These are phyloP conservation scores for Aspergillus fischeri DNA, from an alignment of 2,329 filamentous ascomycete genomes.

Conservation along the genomic window DNA sequence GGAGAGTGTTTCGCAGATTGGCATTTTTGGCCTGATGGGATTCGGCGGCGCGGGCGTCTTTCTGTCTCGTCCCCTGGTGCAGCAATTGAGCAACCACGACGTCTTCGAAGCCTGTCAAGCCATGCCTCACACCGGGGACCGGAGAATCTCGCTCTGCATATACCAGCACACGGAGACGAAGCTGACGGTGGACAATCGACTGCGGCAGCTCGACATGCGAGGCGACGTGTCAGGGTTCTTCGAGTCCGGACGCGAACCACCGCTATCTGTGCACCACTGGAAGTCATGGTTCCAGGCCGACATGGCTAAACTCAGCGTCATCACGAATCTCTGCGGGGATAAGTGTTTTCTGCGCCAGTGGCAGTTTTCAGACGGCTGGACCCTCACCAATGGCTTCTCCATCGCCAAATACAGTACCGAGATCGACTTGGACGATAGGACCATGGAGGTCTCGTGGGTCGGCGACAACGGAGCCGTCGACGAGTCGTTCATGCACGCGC, in stretches of 20 bases:
- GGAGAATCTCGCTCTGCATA: conserved; percentile 55
- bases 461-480: conserved; percentile 40
- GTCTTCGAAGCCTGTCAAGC: conserved; percentile 49
- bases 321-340: conserved; percentile 53
- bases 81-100: conserved; percentile 40
- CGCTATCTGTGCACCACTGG: conserved; percentile 60
- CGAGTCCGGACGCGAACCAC: conserved; percentile 50
- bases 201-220: conserved; percentile 56
- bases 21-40: conserved; percentile 55
- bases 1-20: conserved; percentile 52
- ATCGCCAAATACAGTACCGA: conserved; percentile 48
- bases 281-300: conserved; percentile 54
- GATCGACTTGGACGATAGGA: conserved; percentile 43
- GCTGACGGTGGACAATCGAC: conserved; percentile 52
- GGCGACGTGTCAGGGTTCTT: conserved; percentile 58
- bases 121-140: conserved; percentile 49
- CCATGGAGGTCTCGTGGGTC: conserved; percentile 53
- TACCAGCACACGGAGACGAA: conserved; percentile 52
- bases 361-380: conserved; percentile 42
- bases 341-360: conserved; percentile 56
- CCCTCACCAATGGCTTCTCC: conserved; percentile 59
- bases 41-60: conserved; percentile 61
- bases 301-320: conserved; percentile 49
- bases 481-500: conserved; percentile 48
- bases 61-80: conserved; percentile 51